Evolutionary conservation across 2,329 filamentous ascomycete genomes (phyloP).

Genomic region (Myriosclerotinia curreyana): DNA sequence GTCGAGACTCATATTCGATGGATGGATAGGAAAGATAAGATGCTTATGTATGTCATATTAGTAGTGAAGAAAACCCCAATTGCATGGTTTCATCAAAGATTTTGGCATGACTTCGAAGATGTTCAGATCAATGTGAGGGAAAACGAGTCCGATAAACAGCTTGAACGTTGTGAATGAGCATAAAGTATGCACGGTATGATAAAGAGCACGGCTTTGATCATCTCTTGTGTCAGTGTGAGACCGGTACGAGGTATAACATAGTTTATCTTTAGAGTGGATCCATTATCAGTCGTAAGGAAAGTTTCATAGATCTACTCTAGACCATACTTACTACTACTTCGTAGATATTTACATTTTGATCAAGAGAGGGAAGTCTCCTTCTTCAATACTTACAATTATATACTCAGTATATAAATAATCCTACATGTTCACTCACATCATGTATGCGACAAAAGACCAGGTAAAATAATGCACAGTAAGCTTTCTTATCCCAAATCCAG

Average conservation of each 20-base stretch:
- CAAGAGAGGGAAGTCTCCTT: too few species aligned
- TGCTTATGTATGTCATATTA: background rate
- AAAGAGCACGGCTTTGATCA: too few species aligned
- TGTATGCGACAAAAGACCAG: background rate
- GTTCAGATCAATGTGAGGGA: background rate
- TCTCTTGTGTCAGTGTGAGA: too few species aligned
- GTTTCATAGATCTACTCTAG: background rate
- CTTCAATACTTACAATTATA: too few species aligned
- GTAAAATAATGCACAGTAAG: background rate
- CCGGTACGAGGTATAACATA: too few species aligned
- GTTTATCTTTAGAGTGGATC: slow-evolving; percentile 7
- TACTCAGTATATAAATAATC: too few species aligned
- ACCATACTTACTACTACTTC: too few species aligned
- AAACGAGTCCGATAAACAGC: background rate
- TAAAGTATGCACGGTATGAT: too few species aligned
- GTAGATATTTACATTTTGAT: too few species aligned
- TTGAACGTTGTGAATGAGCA: background rate
- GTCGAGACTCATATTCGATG: background rate
- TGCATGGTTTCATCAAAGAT: background rate
- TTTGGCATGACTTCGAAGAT: too few species aligned
- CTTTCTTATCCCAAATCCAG: background rate
- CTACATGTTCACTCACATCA: background rate
- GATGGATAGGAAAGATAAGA: background rate
- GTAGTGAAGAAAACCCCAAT: background rate
- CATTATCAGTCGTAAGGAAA: background rate